Evolutionary conservation across 352 stramenopile species (phyloP).

Genomic region (Pythium aphanidermatum): DNA sequence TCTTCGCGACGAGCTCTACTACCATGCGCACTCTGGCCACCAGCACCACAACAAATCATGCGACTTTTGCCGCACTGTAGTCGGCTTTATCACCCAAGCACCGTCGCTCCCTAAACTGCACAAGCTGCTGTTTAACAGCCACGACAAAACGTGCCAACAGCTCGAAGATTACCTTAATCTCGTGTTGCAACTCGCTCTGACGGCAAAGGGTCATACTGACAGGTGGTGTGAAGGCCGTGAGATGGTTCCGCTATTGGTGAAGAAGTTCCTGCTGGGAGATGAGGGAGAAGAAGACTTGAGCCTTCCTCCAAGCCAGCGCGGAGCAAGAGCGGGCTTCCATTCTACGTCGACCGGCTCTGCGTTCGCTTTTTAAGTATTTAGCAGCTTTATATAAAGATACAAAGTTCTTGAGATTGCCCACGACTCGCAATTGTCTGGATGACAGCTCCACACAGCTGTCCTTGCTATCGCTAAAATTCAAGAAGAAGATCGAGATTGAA

Average conservation of each 20-base stretch:
- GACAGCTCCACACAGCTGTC: too few relatives aligned
- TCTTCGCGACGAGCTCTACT: slow-evolving; percentile 13
- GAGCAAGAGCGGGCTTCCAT: background rate
- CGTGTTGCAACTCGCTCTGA: slow-evolving; percentile 2
- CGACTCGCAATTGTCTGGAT: too few relatives aligned
- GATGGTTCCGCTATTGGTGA: slow-evolving; percentile 12
- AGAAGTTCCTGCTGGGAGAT: slow-evolving; percentile 12
- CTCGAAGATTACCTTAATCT: slow-evolving; percentile 11
- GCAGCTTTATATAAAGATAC: too few relatives aligned
- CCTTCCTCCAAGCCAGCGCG: too few relatives aligned
- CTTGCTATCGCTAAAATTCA: too few relatives aligned
- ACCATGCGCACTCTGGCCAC: slow-evolving; percentile 9
- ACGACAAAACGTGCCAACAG: background rate
- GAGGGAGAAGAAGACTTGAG: slow-evolving; percentile 6
- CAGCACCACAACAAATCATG: slow-evolving; percentile 3
- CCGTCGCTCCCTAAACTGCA: slow-evolving; percentile 3
- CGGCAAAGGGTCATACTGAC: slow-evolving; percentile 1
- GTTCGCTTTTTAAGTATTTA: too few relatives aligned
- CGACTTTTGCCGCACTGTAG: slow-evolving; percentile 5
- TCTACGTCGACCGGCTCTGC: background rate
- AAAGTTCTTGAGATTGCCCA: too few relatives aligned
- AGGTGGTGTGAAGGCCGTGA: slow-evolving; percentile 7
- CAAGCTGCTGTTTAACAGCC: slow-evolving; percentile 1
- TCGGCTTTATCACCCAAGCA: slow-evolving; percentile 1
- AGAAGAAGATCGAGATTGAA: too few relatives aligned